Evolutionary conservation across 169 alveolate genomes (phyloP), one percentile per base, ranked within the genome.

Genomic region (Cystoisospora suis): DNA sequence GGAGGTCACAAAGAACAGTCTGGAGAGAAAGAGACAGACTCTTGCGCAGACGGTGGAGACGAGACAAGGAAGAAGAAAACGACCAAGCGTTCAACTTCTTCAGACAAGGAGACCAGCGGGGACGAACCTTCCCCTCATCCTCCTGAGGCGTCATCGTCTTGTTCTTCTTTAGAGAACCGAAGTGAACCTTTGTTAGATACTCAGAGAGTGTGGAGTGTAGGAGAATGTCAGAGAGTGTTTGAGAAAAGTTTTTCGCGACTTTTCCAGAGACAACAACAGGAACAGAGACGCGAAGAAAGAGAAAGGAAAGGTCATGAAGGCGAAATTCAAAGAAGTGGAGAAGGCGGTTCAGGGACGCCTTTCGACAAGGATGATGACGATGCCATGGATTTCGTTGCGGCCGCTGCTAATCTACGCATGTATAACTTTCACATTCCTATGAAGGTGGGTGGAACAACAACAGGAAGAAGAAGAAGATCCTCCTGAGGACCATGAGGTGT

Each of bases 291-390:
- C 9, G 42, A 45, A 72, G 83, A 27, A 72, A 4, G 23, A 4
- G 83, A 45, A 36, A 34, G 38, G 47, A n/a, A 20, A 36, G 47
- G 44, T 20, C 59, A 46, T 4, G 88, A 46, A 17, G 27, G 45
- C 47, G 70, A 44, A 6, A 75, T 56, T 12, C 7, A 61, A 61
- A 38, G 70, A 17, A 29, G 81, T 32, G 53, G 47, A 17, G 40
- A 36, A 32, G 32, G 56, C 45, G 56, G 20, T 12, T 47, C 29
- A 27, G 70, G 79, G 3, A 34, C 49, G 15, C 86, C 75, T 46
- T 98, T 97, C 88, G 97, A 97, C 65, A 98, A 98, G 90, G 99
- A 98, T 86, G 97, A 97, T 90, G 95, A 95, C 70, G 86, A 93
- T 40, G 91, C 95, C 36, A 94, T 97, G 90, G 96, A 96, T 72